Conservation (phyloP, 345 rosid genomes). For the Moringa oleifera region DNA sequence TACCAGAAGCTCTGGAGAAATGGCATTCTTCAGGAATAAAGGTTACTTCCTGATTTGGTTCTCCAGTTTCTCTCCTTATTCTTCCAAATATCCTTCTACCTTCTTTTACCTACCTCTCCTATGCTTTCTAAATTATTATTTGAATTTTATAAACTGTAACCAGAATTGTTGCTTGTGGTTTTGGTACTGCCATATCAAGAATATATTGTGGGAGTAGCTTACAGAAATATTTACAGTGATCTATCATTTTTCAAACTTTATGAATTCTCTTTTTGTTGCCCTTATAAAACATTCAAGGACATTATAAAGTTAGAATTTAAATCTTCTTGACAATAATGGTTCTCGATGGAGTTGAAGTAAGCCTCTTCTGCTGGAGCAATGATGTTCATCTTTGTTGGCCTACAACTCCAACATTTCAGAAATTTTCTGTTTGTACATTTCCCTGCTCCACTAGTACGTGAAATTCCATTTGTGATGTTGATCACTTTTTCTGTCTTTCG, state of each 20-base stretch:
- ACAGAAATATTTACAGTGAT: background rate
- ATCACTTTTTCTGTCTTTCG: constrained; percentile 3
- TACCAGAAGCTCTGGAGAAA: constrained; percentile 72
- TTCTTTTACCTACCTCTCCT: background rate
- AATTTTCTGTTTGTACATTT: background rate
- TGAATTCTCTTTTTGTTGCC: too few relatives aligned
- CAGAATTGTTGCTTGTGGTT: background rate
- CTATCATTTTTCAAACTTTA: background rate
- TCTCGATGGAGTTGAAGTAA: background rate
- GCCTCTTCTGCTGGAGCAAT: background rate
- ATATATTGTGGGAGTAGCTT: background rate
- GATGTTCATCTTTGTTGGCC: background rate
- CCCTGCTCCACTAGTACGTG: background rate
- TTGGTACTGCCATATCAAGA: background rate
- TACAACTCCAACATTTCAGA: background rate
- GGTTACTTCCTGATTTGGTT: constrained; percentile 27
- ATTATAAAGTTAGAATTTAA: too few relatives aligned
- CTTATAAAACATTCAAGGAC: too few relatives aligned
- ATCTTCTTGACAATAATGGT: too few relatives aligned
- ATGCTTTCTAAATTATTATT: too few relatives aligned
- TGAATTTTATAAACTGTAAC: too few relatives aligned
- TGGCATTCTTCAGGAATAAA: constrained; percentile 83
- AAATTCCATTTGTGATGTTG: constrained; percentile 1
- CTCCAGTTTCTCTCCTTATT: background rate
- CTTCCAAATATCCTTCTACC: background rate